Evolutionary conservation across 768 basidiomycete species (phyloP), one percentile per base, ranked within the genome.

Genomic region (Clitopilus passeckerianus): DNA sequence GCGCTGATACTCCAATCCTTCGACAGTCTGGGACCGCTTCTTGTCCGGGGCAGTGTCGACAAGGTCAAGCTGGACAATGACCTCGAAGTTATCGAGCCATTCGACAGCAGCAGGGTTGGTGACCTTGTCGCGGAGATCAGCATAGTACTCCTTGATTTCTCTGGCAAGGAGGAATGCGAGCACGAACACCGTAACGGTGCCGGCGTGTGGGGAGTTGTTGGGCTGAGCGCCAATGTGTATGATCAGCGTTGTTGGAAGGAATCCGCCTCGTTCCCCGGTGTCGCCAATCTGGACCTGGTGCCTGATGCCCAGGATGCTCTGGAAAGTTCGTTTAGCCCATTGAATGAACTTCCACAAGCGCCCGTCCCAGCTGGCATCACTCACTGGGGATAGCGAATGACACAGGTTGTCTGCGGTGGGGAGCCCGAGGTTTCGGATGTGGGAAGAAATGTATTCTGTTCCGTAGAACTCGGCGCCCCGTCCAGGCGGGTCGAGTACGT

Each of bases 181-280:
- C 30, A 66, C 55, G 57, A 72, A 70, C 10, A 61, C 64, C 54
- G 67, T 57, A 34, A 73, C 65, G 7, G 70, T 73, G 4, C 71
- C 72, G 0, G 62, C 62, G 56, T 73, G 71, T 9, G 71, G 70
- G 56, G 64, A 65, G 61, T 68, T 72, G 60, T 74, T 74, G 9
- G 72, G 72, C 56, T 74, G 72, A 18, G 70, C 68, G 41, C 70
- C 68, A 41, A 71, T 64, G 35, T 71, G 68, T 23, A 70, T 57
- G 30, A 64, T 18, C 46, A 50, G 22, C 18, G 46, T 50, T 22
- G 46, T 50, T 18, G 20, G 46, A 23, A 50, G 46, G 46, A 50
- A 22, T 5, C 16, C 3, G 16, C 20, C 46, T 10, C 20, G n/a
- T n/a, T n/a, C 46, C 16, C 20, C 5, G 12, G 18, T 50, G 20